These are phyloP conservation scores for Cladosporium sp. DNA, from an alignment of 2,329 filamentous ascomycete species.

Conservation along the genomic window DNA sequence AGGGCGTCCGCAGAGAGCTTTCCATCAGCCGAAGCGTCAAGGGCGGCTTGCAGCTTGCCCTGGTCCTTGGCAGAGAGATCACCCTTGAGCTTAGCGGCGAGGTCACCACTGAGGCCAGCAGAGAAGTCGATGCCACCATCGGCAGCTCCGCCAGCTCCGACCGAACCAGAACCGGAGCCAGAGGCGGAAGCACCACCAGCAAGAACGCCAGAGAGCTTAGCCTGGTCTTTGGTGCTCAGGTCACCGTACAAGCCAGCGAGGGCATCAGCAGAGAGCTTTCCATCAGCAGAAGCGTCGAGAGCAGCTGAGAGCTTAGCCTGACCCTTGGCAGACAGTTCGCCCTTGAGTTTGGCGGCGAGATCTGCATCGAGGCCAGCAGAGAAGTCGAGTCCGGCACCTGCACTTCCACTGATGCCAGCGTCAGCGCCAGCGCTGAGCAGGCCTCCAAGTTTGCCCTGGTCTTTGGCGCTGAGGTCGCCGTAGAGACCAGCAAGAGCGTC, in stretches of 20 bases:
- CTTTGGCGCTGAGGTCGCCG: not conserved
- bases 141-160: not conserved
- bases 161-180: not conserved
- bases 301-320: constrained; percentile 1
- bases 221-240: not conserved
- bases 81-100: not conserved
- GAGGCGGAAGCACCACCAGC: not conserved
- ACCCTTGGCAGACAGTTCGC: constrained; percentile 6
- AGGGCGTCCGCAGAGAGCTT: not conserved
- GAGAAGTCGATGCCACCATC: not conserved
- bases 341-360: not conserved
- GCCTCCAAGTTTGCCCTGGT: not conserved
- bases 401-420: not conserved
- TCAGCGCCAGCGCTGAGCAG: not conserved
- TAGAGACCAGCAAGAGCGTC: constrained; percentile 3
- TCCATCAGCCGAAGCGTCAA: not conserved
- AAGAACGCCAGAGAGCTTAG: not conserved
- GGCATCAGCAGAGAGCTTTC: not conserved
- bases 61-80: constrained; percentile 9
- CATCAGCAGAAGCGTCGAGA: not conserved
- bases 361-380: constrained; percentile 1
- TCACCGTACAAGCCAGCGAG: not conserved
- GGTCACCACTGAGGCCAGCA: not conserved
- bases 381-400: not conserved
- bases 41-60: not conserved